Base-by-base conservation (phyloP, 2,329 filamentous ascomycete species). In the Sphaerulina populicola region DNA sequence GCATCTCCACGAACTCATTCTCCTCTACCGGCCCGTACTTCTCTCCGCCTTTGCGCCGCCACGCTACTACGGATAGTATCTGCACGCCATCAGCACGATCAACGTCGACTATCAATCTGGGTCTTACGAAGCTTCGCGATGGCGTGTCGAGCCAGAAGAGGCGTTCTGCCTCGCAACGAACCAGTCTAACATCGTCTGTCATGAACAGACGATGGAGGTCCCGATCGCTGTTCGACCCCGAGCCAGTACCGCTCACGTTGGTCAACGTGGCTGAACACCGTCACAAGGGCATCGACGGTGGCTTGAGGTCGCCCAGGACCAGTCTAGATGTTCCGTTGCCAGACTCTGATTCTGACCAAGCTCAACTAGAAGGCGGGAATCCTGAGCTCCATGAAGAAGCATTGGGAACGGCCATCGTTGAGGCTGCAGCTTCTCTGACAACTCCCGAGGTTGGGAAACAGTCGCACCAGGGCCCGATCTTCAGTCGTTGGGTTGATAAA, bases 401-500 rank as follows among this genome's bases (percentile, higher is more conserved):
- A 6, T 41, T 41, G 18, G 15, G 23, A 27, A 23, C 39, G 39
- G 12, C 18, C 2, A n/a, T 27, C 5, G 33, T 18, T 10, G 11
- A 33, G 44, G 30, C 43, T 29, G 39, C 14, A 27, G 11, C 18
- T 23, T 41, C 39, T 23, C 8, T 18, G 4, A 23, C 1, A 11
- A 8, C 39, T 10, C 23, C 39, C 1, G 18, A 27, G 6, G 12
- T 6, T 23, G 15, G 21, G 4, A 9, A 8, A 18, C 10, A 41
- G 39, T 23, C 39, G 10, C 39, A 23, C 6, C 39, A 41, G 8
- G 39, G 15, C 8, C 39, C 39, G 6, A 23, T 21, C 2, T 88
- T 91, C 61, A 77, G 79, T 41, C 83, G 79, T 65, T 91, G 86
- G 85, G 79, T 90, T 69, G 83, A 74, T 56, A 84, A 78, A 4